Evolutionary conservation across 305 asterid genomes (phyloP).

Genomic region (Fraxinus sp.): DNA sequence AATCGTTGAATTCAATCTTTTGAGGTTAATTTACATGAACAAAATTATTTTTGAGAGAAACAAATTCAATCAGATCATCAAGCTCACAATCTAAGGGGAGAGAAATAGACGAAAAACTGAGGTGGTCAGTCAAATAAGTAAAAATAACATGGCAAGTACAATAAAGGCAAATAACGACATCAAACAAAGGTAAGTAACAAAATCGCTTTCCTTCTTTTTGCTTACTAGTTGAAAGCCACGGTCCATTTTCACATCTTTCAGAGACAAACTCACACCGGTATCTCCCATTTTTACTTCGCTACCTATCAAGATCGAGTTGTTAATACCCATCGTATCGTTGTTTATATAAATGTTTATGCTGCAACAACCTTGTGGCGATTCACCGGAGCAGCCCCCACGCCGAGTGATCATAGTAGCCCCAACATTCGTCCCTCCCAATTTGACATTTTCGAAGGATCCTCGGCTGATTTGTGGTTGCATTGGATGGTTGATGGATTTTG

Average conservation of each 20-base stretch:
- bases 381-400: conserved; percentile 33
- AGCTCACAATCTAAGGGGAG: neutral
- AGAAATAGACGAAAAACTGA: neutral
- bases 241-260: conserved; percentile 57
- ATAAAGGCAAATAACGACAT: conserved; percentile 28
- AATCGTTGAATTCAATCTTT: no score
- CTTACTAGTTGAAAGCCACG: conserved; percentile 37
- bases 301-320: conserved; percentile 69
- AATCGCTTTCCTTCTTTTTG: conserved; percentile 39
- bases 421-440: conserved; percentile 47
- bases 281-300: conserved; percentile 69
- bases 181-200: conserved; percentile 6
- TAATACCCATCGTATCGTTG: conserved; percentile 67
- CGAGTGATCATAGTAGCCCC: conserved; percentile 59
- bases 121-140: conserved; percentile 23
- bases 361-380: conserved; percentile 17
- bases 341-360: conserved; percentile 62
- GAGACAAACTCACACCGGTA: conserved; percentile 53
- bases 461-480: conserved; percentile 29
- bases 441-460: conserved; percentile 47
- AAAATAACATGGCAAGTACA: conserved; percentile 20
- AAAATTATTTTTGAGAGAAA: neutral
- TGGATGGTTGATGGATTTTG: conserved; percentile 11
- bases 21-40: neutral
- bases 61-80: neutral